A percentile compares a stretch with the other conserved stretches of the same genome.
phyloP scores from a whole-genome alignment of 371 early-diverging fungal species.

The Mucor saturninus region DNA sequence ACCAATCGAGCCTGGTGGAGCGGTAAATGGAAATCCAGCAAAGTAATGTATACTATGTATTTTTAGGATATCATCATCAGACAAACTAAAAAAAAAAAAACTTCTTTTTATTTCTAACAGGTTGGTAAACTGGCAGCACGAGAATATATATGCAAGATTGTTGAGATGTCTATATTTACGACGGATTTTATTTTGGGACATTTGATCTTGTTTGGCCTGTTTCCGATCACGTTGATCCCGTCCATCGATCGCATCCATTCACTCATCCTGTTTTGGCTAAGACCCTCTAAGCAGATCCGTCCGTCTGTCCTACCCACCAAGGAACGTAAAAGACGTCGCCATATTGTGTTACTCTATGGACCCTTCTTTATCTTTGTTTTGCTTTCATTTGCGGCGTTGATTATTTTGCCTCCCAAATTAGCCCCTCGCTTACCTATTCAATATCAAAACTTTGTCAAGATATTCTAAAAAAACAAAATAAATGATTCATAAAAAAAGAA shows the following conservation, averaged over 20 bases:
- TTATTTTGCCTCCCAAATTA: constrained; percentile 28
- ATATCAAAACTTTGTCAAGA: constrained; percentile 24
- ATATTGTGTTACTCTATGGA: constrained; percentile 20
- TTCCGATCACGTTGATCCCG: constrained; percentile 74
- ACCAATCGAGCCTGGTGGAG: constrained; percentile 92
- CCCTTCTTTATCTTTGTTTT: constrained; percentile 27
- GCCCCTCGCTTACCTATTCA: constrained; percentile 19
- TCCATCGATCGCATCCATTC: constrained; percentile 81
- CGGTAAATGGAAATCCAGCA: constrained; percentile 72
- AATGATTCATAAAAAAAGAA: not conserved
- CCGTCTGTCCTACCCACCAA: constrained; percentile 35
- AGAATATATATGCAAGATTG: constrained; percentile 85
- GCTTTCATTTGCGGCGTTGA: constrained; percentile 22
- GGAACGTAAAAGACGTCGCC: constrained; percentile 22
- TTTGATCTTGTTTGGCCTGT: constrained; percentile 74
- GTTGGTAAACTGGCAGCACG: constrained; percentile 58
- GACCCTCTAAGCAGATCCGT: constrained; percentile 49
- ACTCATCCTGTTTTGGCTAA: constrained; percentile 82
- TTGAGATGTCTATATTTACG: constrained; percentile 85
- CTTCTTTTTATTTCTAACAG: constrained; percentile 7
- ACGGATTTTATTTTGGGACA: constrained; percentile 83
- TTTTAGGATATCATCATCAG: no score
- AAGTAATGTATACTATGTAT: constrained; percentile 27
- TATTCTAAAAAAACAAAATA: constrained; percentile 16
- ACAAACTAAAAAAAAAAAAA: not conserved